Percentiles rank a stretch among this genome's conserved stretches.
These are phyloP conservation scores for Datisca glomerata DNA, from an alignment of 306 rosid genomes.

Conservation along the genomic window DNA sequence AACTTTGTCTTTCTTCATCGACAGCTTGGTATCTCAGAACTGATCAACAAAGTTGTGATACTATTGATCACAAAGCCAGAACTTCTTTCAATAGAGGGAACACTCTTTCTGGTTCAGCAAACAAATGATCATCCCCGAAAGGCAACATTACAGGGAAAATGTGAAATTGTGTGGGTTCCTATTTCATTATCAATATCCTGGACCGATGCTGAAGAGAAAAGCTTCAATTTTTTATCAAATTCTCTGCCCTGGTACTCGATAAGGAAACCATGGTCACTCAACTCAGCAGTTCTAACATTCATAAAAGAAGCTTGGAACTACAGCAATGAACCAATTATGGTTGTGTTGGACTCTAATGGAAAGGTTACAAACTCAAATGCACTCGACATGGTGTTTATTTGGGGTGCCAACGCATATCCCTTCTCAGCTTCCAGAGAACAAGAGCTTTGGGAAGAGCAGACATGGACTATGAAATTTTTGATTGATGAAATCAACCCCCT, in stretches of 20 bases:
- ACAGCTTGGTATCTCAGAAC: conserved; percentile 42
- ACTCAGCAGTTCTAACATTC: conserved; percentile 25
- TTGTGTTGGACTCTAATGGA: conserved; percentile 44
- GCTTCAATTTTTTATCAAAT: conserved; percentile 26
- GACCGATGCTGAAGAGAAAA: conserved; percentile 37
- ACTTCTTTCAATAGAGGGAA: conserved; percentile 19
- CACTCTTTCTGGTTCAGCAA: conserved; percentile 44
- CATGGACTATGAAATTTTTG: conserved; percentile 37
- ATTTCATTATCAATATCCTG: conserved; percentile 37
- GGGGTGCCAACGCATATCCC: conserved; percentile 42
- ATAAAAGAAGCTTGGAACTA: conserved; percentile 39
- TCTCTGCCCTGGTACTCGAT: conserved; percentile 43
- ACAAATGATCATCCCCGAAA: conserved; percentile 36
- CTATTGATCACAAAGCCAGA: conserved; percentile 45
- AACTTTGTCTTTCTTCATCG: conserved; percentile 5
- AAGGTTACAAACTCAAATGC: conserved; percentile 34
- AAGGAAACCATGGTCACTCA: conserved; percentile 35
- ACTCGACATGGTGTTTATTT: conserved; percentile 35
- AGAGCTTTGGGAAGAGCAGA: conserved; percentile 40
- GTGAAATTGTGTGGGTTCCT: conserved; percentile 52
- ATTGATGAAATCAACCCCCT: conserved; percentile 27
- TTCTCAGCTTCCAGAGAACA: conserved; percentile 38
- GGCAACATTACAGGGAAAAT: conserved; percentile 19
- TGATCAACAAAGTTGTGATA: conserved; percentile 35
- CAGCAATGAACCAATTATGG: conserved; percentile 31